Evolutionary conservation across 2,329 filamentous ascomycete species (phyloP), one percentile per base, ranked within the genome.

Genomic region (Fonsecaea monophora): DNA sequence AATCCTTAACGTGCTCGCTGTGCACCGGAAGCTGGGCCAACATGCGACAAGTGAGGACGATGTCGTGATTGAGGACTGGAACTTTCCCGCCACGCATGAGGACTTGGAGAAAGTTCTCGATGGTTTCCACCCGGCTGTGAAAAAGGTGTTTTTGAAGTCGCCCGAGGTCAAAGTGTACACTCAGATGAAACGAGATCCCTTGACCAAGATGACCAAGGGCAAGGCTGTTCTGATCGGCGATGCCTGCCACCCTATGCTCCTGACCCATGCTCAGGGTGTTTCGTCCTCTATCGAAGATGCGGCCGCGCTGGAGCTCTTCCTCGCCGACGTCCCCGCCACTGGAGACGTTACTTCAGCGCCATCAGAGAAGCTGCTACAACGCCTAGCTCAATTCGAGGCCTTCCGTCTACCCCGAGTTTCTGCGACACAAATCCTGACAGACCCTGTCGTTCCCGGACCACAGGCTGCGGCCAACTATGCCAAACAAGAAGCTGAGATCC

Each of bases 151-250:
- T 59, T 54, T 68, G 53, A 72, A 73, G 55, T 68, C 69, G 4
- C 70, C 70, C 13, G 70, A 72, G 37, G 70, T 73, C 30, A 73
- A 73, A 57, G 69, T 73, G 50, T 73, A 72, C 59, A 72, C 71
- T 6, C 71, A 72, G 60, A 72, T 73, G 71, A 72, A 72, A 35
- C 65, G 71, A 7, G 67, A 73, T 25, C 71, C 71, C 3, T 40
- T 71, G 4, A 69, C 38, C 54, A 73, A 71, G 42, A 91, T 87
- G 84, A 73, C 81, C 0, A 82, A 84, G 2, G 84, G 78, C 1
- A 82, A 80, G 7, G 75, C 90, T 18, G 87, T 83, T 1, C 75
- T 90, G 0, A 76, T 91, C 0, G 89, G 89, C 0, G 89, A 91
- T 73, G 88, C 89, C 13, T 70, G 65, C 50, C 65, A 68, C 35